A percentile compares a stretch with the other conserved stretches of the same genome.
phyloP scores from a whole-genome alignment of 768 basidiomycete genomes.

The Sistotremastrum suecicum region DNA sequence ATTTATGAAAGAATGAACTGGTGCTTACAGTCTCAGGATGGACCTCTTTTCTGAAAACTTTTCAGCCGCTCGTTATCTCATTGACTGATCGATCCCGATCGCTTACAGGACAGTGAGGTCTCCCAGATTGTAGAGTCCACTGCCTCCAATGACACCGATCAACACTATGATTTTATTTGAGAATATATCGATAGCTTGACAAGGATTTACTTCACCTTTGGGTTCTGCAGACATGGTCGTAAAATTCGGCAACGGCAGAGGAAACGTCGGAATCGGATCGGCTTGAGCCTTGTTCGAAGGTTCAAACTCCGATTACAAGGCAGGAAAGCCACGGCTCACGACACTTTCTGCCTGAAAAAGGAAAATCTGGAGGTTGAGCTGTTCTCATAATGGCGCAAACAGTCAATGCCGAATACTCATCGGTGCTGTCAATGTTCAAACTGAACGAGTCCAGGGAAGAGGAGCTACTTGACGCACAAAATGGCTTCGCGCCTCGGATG shows the following conservation, averaged over 20 bases:
- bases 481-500: constrained; percentile 58
- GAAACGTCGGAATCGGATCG: no score
- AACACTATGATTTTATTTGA: constrained; percentile 32
- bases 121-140: constrained; percentile 85
- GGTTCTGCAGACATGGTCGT: no score
- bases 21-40: constrained; percentile 65
- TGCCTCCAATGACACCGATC: constrained; percentile 84
- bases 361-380: no score
- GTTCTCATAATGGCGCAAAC: no score
- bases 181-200: background rate
- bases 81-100: background rate
- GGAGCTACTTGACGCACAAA: constrained; percentile 43
- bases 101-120: constrained; percentile 80
- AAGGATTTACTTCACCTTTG: no score
- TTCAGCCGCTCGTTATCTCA: background rate
- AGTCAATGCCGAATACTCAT: no score
- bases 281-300: no score
- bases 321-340: no score
- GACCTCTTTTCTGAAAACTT: constrained; percentile 45
- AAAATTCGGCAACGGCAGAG: no score
- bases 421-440: background rate
- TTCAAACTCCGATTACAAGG: no score
- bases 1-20: background rate
- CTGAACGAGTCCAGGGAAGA: constrained; percentile 27
- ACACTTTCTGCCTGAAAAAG: no score